Evolutionary conservation across 2,329 filamentous ascomycete species (phyloP), one percentile per base, ranked within the genome.

Genomic region (Coniochaeta sp.): DNA sequence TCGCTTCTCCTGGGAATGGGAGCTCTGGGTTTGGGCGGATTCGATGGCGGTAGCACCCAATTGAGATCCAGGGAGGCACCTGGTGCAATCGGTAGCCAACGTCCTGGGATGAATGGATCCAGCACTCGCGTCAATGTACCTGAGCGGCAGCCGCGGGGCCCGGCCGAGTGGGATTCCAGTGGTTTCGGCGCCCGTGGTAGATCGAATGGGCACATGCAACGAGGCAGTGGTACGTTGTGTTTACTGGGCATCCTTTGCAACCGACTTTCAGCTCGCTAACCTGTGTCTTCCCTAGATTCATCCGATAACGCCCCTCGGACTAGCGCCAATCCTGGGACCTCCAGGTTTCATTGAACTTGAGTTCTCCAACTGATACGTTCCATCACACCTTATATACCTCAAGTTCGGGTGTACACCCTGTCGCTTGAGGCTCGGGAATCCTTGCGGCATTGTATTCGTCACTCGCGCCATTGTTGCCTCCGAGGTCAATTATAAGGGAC

Each of bases 11-110:
- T 75, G 62, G 77, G 80, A 50, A 73, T 85, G 16, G 77, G 74
- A 55, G 77, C 77, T 19, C 71, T 86, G 64, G 81, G 75, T 63
- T 72, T 86, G 34, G 80, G 81, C 22, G 73, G 77, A 1, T 82
- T 76, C 57, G 82, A 85, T 62, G 69, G 77, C 66, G 67, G 74
- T 59, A 62, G 65, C 54, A 65, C 71, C 61, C 70, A 75, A 54
- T 63, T 75, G 68, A 69, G 74, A 64, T 62, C 74, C 69, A 73
- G 82, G 24, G 80, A 79, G 61, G 78, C 80, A 0, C 82, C 83
- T 9, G 85, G 85, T 6, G 83, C 85, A 12, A 88, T 88, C 58
- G 85, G 85, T 58, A 88, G 85, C 73, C 85, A 88, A 70, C 79
- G 85, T 54, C 84, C 84, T 8, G 74, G 79, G 16, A 76, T 81